Conservation (phyloP, 225 moss, liverwort and hornwort species). For the Rhytidiadelphus loreus region DNA sequence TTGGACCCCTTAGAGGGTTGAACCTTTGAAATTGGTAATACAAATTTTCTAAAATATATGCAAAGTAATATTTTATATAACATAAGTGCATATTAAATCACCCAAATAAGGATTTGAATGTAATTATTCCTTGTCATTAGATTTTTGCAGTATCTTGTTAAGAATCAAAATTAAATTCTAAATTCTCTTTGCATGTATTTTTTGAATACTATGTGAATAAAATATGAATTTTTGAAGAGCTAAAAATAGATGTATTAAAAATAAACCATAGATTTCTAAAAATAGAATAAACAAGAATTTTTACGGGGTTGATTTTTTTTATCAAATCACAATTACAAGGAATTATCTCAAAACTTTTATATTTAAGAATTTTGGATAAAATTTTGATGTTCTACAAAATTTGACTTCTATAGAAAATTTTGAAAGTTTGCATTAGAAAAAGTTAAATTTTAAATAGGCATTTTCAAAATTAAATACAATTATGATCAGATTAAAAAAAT, state of each 20-base stretch:
- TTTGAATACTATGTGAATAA: background rate
- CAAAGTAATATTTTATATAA: background rate
- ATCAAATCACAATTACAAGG: background rate
- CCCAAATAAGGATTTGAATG: background rate
- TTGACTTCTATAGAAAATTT: background rate
- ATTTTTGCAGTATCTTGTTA: background rate
- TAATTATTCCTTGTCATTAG: too few species aligned
- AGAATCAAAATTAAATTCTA: background rate
- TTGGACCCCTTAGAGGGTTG: accelerated
- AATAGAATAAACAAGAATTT: background rate
- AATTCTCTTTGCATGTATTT: background rate
- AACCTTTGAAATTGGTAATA: too few species aligned
- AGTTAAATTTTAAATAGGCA: background rate
- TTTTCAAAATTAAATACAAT: background rate
- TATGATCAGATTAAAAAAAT: background rate
- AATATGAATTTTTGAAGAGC: background rate
- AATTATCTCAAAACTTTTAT: background rate
- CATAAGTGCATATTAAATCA: background rate
- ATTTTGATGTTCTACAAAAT: background rate
- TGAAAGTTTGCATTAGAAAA: background rate
- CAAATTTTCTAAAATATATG: background rate
- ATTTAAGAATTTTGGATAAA: background rate
- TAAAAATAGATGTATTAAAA: too few species aligned
- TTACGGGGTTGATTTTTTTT: accelerated
- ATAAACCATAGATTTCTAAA: too few species aligned